These are phyloP conservation scores for Trametes polyzona DNA, from an alignment of 1,284 basidiomycete species.

Conservation along the genomic window DNA sequence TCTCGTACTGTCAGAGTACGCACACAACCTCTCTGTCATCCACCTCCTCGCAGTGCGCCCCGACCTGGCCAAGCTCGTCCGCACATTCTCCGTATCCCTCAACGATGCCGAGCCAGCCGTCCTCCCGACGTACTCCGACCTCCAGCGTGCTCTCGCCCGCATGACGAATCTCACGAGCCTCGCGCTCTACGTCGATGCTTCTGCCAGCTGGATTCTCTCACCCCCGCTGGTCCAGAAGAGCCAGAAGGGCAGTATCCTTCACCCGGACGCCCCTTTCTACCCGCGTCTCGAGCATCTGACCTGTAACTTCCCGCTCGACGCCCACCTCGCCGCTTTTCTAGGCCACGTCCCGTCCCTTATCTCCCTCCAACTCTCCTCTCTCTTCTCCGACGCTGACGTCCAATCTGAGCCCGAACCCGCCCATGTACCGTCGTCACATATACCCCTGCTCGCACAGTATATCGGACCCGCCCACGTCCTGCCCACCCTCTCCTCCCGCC, in stretches of 20 bases:
- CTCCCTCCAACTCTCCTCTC: conserved; percentile 26
- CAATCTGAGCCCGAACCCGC: conserved; percentile 31
- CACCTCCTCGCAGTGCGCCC: conserved; percentile 56
- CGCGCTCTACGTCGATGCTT: conserved; percentile 55
- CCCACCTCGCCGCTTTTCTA: conserved; percentile 60
- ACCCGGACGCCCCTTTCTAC: conserved; percentile 35
- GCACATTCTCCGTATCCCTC: conserved; percentile 59
- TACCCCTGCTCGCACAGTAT: conserved; percentile 60
- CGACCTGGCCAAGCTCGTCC: conserved; percentile 59
- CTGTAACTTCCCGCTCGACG: conserved; percentile 61
- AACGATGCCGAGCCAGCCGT: conserved; percentile 45
- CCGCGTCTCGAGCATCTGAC: conserved; percentile 56
- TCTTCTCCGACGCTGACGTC: conserved; percentile 18
- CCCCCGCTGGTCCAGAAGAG: conserved; percentile 24
- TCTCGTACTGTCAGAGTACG: conserved; percentile 48
- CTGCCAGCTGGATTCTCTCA: conserved; percentile 56
- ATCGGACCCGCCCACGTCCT: conserved; percentile 62
- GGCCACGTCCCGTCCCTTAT: conserved; percentile 28
- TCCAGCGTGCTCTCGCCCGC: conserved; percentile 54
- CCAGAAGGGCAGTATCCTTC: conserved; percentile 18
- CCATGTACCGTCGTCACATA: conserved; percentile 30
- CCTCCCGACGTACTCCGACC: conserved; percentile 49
- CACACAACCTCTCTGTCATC: conserved; percentile 53
- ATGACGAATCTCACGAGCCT: conserved; percentile 65
- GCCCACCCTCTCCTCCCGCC: conserved; percentile 62